Conservation (phyloP, 371 early-diverging fungal genomes). For the Rhizopus arrhizus region DNA sequence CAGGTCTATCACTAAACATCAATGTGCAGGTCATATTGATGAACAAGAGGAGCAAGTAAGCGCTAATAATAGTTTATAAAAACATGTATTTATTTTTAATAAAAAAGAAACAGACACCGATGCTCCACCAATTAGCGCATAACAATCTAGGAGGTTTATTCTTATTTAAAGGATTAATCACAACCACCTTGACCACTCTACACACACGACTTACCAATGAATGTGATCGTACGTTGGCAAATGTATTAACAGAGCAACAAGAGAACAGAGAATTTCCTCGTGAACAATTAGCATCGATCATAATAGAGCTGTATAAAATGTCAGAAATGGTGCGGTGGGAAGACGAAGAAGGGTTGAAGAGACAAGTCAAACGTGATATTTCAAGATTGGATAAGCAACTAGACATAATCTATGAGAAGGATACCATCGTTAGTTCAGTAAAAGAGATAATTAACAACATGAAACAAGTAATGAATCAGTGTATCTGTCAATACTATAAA, state of each 20-base stretch:
- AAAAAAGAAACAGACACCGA: constrained; percentile 35
- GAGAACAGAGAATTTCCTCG: constrained; percentile 25
- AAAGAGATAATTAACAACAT: constrained; percentile 10
- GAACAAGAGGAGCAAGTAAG: neutral
- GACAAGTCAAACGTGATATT: constrained; percentile 9
- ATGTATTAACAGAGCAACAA: constrained; percentile 8
- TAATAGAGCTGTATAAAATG: constrained; percentile 46
- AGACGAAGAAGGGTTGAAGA: constrained; percentile 1
- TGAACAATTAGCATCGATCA: constrained; percentile 30
- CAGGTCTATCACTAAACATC: too few species aligned
- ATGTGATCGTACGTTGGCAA: constrained; percentile 40
- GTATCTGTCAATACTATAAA: constrained; percentile 41
- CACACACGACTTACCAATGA: constrained; percentile 46
- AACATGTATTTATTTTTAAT: neutral
- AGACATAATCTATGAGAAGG: neutral
- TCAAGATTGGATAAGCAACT: constrained; percentile 5
- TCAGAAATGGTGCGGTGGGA: constrained; percentile 51
- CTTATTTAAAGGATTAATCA: constrained; percentile 34
- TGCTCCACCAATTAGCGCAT: constrained; percentile 34
- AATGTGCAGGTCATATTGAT: constrained; percentile 19
- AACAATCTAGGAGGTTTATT: constrained; percentile 23
- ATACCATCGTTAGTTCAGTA: neutral
- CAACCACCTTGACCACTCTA: constrained; percentile 47
- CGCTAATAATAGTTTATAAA: neutral
- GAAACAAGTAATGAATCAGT: constrained; percentile 39